Percentiles rank a stretch among this genome's conserved stretches.
phyloP scores from a whole-genome alignment of 2,329 filamentous ascomycete genomes.

The Fulvia fulva region DNA sequence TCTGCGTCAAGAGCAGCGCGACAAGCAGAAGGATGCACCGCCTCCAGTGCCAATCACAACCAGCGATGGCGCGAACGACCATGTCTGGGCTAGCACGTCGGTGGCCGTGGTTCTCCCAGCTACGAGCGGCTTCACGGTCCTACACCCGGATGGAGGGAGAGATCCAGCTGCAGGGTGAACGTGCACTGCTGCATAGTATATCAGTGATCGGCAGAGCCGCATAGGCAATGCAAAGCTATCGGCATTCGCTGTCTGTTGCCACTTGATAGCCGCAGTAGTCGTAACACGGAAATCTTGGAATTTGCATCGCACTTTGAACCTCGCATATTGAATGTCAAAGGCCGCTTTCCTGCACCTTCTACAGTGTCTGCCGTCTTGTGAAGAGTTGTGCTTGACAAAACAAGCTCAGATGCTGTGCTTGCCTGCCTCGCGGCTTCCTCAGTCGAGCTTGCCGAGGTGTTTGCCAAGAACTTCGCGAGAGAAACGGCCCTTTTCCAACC shows the following conservation, averaged over 20 bases:
- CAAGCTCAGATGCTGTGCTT: not conserved
- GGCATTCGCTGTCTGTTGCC: not conserved
- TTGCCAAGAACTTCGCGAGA: not conserved
- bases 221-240: not conserved
- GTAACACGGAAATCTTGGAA: not conserved
- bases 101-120: not conserved
- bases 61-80: conserved; percentile 11
- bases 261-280: not conserved
- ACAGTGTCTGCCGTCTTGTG: not conserved
- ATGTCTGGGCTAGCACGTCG: not conserved
- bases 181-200: not conserved
- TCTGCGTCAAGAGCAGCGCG: conserved; percentile 24
- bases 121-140: not conserved
- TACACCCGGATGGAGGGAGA: not conserved
- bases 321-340: not conserved
- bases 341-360: not conserved
- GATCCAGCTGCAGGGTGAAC: not conserved
- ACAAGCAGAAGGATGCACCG: conserved; percentile 4
- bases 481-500: not conserved
- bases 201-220: not conserved
- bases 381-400: not conserved
- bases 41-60: not conserved
- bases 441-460: not conserved
- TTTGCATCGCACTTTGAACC: not conserved
- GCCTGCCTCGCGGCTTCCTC: not conserved